Conservation (phyloP, 2,329 filamentous ascomycete species). For the Proliferodiscus dingleyae region DNA sequence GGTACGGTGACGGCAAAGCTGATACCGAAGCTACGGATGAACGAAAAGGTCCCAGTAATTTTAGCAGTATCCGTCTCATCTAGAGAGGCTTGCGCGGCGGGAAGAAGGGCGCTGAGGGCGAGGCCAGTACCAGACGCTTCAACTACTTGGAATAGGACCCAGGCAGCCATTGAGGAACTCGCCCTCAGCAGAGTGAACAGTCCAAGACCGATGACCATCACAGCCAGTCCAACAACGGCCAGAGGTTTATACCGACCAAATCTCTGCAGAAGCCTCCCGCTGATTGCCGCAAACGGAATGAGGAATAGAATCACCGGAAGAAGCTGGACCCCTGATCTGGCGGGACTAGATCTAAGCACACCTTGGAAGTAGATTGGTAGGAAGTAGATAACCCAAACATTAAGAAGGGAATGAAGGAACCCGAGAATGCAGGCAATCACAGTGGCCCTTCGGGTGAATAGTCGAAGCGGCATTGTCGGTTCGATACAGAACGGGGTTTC, state of each 20-base stretch:
- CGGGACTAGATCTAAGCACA: conserved; percentile 45
- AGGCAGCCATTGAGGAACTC: conserved; percentile 34
- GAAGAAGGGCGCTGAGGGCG: conserved; percentile 37
- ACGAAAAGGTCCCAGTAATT: conserved; percentile 27
- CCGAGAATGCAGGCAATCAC: conserved; percentile 30
- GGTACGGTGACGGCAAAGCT: conserved; percentile 42
- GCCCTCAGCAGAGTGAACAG: conserved; percentile 37
- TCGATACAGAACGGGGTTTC: conserved; percentile 3
- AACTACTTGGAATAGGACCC: conserved; percentile 41
- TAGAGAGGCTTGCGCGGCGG: conserved; percentile 39
- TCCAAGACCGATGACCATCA: conserved; percentile 26
- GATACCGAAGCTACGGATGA: conserved; percentile 43
- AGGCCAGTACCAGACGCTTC: conserved; percentile 39
- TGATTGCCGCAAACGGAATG: conserved; percentile 35
- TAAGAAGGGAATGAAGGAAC: conserved; percentile 35
- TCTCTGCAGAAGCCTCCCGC: conserved; percentile 31
- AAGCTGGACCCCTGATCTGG: conserved; percentile 39
- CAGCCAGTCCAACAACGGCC: background rate
- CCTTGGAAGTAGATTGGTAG: conserved; percentile 42
- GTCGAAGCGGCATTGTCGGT: conserved; percentile 4
- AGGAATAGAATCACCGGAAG: conserved; percentile 36
- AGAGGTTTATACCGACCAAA: conserved; percentile 39
- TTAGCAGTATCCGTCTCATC: conserved; percentile 32
- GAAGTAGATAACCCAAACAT: conserved; percentile 37
- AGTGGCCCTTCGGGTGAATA: conserved; percentile 12